Evolutionary conservation across 441 rosid genomes (phyloP).

Genomic region (Manihot esculenta): DNA sequence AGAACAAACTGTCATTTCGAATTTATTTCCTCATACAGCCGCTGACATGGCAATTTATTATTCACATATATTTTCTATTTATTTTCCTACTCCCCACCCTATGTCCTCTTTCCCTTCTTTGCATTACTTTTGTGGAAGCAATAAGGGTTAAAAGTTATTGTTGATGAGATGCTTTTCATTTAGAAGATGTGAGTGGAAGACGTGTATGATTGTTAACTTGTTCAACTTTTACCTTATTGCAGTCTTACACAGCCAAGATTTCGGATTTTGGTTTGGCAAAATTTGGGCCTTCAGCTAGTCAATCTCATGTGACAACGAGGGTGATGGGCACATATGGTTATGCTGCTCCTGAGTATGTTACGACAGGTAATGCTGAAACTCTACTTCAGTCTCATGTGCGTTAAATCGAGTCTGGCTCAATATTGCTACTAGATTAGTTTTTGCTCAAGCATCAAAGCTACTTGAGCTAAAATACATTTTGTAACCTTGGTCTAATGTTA

Average conservation of each 20-base stretch:
- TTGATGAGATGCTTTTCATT: not conserved
- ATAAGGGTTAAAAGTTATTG: not conserved
- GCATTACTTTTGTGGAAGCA: not conserved
- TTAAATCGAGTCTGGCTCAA: not conserved
- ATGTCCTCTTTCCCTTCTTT: no score
- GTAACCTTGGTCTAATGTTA: slow-evolving; percentile 3
- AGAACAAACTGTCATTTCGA: not conserved
- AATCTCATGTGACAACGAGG: slow-evolving; percentile 78
- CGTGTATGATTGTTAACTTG: not conserved
- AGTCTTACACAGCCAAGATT: slow-evolving; percentile 74
- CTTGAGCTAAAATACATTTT: not conserved
- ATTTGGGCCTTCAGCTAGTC: slow-evolving; percentile 85
- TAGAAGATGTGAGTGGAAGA: slow-evolving; percentile 4
- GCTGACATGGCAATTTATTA: not conserved
- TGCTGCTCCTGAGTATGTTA: slow-evolving; percentile 90
- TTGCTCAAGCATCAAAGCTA: not conserved
- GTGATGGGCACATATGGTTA: slow-evolving; percentile 88
- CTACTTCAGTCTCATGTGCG: not conserved
- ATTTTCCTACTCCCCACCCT: not conserved
- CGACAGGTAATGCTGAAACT: slow-evolving; percentile 53
- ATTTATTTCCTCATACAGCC: not conserved
- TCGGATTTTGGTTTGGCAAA: slow-evolving; percentile 92
- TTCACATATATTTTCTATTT: not conserved
- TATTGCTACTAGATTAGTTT: not conserved
- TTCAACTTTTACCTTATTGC: slow-evolving; percentile 27